Conservation (phyloP, 2,329 filamentous ascomycete genomes). For the Fusarium sp. region DNA sequence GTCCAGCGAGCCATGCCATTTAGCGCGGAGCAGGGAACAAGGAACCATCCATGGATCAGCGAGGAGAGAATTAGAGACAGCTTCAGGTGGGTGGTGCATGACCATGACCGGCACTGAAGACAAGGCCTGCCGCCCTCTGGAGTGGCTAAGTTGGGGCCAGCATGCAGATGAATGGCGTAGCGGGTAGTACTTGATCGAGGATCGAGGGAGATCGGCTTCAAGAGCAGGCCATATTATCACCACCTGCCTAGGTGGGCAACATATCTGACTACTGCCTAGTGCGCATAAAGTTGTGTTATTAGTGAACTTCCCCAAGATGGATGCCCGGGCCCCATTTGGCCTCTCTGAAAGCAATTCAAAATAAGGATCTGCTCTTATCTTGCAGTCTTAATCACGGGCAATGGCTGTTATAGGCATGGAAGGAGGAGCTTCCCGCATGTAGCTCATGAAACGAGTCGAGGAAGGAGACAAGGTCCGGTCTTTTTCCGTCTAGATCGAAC, state of each 20-base stretch:
- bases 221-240: background rate
- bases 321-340: background rate
- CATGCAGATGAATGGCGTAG: background rate
- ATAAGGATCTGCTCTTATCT: constrained; percentile 11
- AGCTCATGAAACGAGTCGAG: background rate
- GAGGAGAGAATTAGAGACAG: constrained; percentile 17
- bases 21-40: constrained; percentile 39
- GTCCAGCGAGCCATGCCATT: constrained; percentile 25
- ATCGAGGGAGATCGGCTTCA: background rate
- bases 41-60: constrained; percentile 12
- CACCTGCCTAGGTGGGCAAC: constrained; percentile 16
- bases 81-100: constrained; percentile 9
- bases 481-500: background rate
- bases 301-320: background rate
- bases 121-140: background rate
- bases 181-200: constrained; percentile 6
- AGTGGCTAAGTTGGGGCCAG: constrained; percentile 1
- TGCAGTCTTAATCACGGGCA: background rate
- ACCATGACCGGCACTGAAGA: background rate
- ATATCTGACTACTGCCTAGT: constrained; percentile 18
- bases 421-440: background rate
- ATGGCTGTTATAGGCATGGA: constrained; percentile 3
- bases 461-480: background rate
- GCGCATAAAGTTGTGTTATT: constrained; percentile 6
- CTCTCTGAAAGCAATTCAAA: background rate